phyloP scores from a whole-genome alignment of 192 early-diverging fungal species.

The Linnemannia exigua region DNA sequence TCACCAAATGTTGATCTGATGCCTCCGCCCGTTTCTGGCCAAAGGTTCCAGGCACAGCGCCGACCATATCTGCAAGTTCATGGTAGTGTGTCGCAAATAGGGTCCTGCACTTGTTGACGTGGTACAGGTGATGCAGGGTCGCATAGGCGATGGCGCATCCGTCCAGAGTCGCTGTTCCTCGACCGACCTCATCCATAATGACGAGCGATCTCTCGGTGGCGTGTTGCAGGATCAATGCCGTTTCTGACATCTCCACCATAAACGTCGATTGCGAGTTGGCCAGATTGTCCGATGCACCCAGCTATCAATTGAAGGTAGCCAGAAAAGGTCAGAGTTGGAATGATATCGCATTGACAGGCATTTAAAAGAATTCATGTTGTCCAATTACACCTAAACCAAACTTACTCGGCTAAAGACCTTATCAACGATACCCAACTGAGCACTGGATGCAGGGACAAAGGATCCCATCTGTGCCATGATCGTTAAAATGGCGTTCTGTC shows the following conservation, averaged over 20 bases:
- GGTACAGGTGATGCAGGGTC: constrained; percentile 70
- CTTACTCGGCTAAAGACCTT: constrained; percentile 65
- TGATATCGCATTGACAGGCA: too few species aligned
- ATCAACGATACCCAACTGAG: constrained; percentile 62
- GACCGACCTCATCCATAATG: constrained; percentile 68
- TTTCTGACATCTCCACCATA: constrained; percentile 69
- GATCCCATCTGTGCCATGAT: constrained; percentile 68
- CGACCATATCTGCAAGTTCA: constrained; percentile 72
- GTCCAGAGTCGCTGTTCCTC: constrained; percentile 73
- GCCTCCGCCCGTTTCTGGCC: not conserved
- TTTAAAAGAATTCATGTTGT: too few species aligned
- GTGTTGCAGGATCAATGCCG: constrained; percentile 60
- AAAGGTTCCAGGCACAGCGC: constrained; percentile 13
- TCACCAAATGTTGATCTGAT: too few species aligned
- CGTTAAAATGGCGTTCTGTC: constrained; percentile 67
- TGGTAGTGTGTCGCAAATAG: constrained; percentile 88
- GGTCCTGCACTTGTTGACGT: constrained; percentile 69
- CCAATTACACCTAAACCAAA: not conserved
- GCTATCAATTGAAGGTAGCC: constrained; percentile 23
- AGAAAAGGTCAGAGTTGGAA: not conserved
- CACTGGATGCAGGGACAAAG: constrained; percentile 63
- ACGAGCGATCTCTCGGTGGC: constrained; percentile 62
- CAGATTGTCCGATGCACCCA: constrained; percentile 68
- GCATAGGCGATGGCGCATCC: constrained; percentile 82
- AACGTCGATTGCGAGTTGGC: constrained; percentile 66